Evolutionary conservation across 352 stramenopile genomes (phyloP).

Genomic region (Globisporangium carolinianum): DNA sequence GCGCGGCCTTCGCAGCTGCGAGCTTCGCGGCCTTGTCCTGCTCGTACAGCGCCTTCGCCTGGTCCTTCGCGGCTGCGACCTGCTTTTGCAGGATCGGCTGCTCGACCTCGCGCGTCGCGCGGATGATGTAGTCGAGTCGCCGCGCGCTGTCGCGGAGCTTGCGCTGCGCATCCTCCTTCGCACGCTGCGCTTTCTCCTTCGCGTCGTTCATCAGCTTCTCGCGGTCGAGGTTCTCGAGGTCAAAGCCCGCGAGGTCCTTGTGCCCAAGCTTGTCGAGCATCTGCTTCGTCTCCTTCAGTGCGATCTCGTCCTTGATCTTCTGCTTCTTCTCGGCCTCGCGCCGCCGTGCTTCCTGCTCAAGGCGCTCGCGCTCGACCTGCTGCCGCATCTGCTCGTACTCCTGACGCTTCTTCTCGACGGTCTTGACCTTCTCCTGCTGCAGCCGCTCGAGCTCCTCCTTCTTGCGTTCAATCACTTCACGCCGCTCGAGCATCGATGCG

Average conservation of each 20-base stretch:
- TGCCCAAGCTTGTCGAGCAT: conserved; percentile 77
- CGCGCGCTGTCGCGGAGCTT: conserved; percentile 91
- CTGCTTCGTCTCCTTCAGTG: conserved; percentile 85
- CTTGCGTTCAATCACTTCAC: conserved; percentile 93
- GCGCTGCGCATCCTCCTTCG: conserved; percentile 92
- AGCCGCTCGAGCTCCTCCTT: conserved; percentile 96
- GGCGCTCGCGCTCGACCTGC: conserved; percentile 72
- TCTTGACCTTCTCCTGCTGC: conserved; percentile 88
- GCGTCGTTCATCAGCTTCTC: conserved; percentile 89
- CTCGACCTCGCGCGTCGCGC: conserved; percentile 95
- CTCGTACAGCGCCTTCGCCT: conserved; percentile 51
- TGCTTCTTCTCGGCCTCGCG: conserved; percentile 93
- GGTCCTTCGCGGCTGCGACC: conserved; percentile 68
- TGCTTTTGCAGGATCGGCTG: conserved; percentile 88
- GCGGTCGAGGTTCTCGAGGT: conserved; percentile 71
- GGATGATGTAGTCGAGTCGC: conserved; percentile 94
- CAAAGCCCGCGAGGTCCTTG: conserved; percentile 57
- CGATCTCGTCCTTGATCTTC: conserved; percentile 94
- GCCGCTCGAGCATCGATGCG: conserved; percentile 83
- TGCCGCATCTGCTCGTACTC: conserved; percentile 65
- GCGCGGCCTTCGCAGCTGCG: conserved; percentile 73
- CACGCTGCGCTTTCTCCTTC: conserved; percentile 92
- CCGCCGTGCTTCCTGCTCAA: conserved; percentile 68
- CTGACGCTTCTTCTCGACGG: conserved; percentile 75
- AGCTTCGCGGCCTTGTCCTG: conserved; percentile 83